Evolutionary conservation across 1,284 basidiomycete genomes (phyloP), one percentile per base, ranked within the genome.

Genomic region (Schizophyllum amplum): DNA sequence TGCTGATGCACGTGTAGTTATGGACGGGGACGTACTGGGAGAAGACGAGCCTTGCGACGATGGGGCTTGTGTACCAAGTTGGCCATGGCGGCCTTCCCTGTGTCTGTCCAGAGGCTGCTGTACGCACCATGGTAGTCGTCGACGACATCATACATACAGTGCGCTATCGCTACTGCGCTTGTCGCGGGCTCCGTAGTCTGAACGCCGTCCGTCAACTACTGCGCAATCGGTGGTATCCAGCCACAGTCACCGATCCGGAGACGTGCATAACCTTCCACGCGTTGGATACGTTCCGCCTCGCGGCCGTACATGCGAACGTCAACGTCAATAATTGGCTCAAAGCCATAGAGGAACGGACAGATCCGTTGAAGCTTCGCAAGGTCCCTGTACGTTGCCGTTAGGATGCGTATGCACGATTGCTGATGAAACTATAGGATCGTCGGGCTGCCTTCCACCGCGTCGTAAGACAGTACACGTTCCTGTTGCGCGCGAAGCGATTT

Each of bases 141-240:
- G 61, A 73, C 56, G 60, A 57, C 4, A 66, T 64, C 0, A 61
- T 74, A 21, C 70, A 72, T 49, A 33, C 63, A 0, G 63, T 74
- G 4, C 56, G 52, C 1, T 23, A 74, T 2, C 58, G 69, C 50
- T 72, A 65, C 57, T 75, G 72, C 52, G 63, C 59, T 0, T 75
- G 72, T 60, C 55, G 60, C 7, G 15, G 24, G 11, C 56, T 1
- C 22, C 2, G 48, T 11, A 11, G 9, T 4, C 1, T 24, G 4
- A 24, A 5, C 20, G 15, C 20, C 24, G 24, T 50, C 50, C 53
- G 15, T 47, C 71, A 72, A 59, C 60, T 69, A 5, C 61, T 72
- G 11, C 61, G 65, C 17, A 52, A 60, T 57, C 53, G 65, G 4
- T 66, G 68, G 54, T 68, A 62, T 57, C 67, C 69, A 46, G 60